These are phyloP conservation scores for Talaromyces funiculosus DNA, from an alignment of 2,329 filamentous ascomycete genomes.

Conservation along the genomic window DNA sequence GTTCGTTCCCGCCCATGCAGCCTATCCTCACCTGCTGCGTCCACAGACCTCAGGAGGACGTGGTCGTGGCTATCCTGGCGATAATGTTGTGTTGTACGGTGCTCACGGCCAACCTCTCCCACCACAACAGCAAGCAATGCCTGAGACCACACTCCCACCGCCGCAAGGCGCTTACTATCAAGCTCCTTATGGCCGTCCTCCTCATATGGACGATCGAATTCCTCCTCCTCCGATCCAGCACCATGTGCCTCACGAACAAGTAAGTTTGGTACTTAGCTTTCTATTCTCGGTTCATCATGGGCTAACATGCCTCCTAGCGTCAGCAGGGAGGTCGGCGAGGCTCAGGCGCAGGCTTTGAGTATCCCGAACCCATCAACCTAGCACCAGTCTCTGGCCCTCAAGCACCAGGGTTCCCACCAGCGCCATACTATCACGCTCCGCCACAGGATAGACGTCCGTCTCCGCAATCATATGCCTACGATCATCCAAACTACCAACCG, in stretches of 20 bases:
- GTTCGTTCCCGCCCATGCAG: conserved; percentile 66
- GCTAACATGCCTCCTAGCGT: conserved; percentile 8
- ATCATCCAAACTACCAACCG: conserved; percentile 36
- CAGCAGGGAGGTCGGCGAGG: conserved; percentile 37
- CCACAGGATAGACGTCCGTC: conserved; percentile 40
- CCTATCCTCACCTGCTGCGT: conserved; percentile 50
- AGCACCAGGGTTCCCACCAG: conserved; percentile 37
- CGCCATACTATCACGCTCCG: conserved; percentile 33
- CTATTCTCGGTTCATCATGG: background rate
- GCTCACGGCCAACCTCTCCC: conserved; percentile 47
- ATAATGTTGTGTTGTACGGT: conserved; percentile 42
- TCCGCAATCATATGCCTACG: conserved; percentile 43
- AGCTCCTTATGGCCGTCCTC: conserved; percentile 28
- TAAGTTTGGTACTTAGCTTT: conserved; percentile 34
- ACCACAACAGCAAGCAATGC: conserved; percentile 38
- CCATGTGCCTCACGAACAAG: conserved; percentile 41
- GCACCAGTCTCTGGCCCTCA: conserved; percentile 43
- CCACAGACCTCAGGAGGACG: conserved; percentile 31
- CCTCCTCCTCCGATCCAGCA: conserved; percentile 33
- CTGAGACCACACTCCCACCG: conserved; percentile 34
- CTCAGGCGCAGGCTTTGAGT: conserved; percentile 41
- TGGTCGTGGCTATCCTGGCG: conserved; percentile 30
- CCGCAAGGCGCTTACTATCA: conserved; percentile 37
- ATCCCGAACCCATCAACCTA: conserved; percentile 43
- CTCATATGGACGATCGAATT: conserved; percentile 23